phyloP scores from a whole-genome alignment of 2,329 filamentous ascomycete species.

The Raffaelea arxii region DNA sequence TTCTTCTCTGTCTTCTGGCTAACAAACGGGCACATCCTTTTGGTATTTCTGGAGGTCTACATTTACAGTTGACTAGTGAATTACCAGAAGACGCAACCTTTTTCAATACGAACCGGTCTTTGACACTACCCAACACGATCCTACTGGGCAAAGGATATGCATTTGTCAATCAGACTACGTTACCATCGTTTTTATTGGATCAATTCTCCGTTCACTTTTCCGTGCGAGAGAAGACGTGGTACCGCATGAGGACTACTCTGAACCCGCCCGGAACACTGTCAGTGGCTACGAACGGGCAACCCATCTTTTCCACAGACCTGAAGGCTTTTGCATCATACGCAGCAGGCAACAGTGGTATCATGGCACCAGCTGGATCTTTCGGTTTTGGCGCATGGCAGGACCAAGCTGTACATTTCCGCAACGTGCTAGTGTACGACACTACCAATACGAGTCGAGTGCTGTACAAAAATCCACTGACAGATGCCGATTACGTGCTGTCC shows the following conservation, averaged over 20 bases:
- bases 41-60: too few relatives aligned
- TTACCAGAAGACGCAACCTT: background rate
- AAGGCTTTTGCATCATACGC: background rate
- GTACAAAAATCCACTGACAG: constrained; percentile 21
- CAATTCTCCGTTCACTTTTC: constrained; percentile 16
- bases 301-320: constrained; percentile 13
- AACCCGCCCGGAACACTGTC: constrained; percentile 14
- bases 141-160: background rate
- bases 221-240: constrained; percentile 26
- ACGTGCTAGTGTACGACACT: constrained; percentile 19
- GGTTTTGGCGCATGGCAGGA: constrained; percentile 32
- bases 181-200: background rate
- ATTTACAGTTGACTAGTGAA: too few relatives aligned
- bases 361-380: constrained; percentile 21
- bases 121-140: background rate
- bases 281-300: too few relatives aligned
- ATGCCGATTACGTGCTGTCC: too few relatives aligned
- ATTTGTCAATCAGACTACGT: background rate
- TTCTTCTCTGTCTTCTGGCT: too few relatives aligned
- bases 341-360: background rate
- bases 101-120: background rate
- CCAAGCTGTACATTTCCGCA: constrained; percentile 24
- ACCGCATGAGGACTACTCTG: constrained; percentile 24
- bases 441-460: constrained; percentile 22
- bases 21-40: too few relatives aligned